Evolutionary conservation across 306 rosid species (phyloP), one percentile per base, ranked within the genome.

Genomic region (Glycine soja): DNA sequence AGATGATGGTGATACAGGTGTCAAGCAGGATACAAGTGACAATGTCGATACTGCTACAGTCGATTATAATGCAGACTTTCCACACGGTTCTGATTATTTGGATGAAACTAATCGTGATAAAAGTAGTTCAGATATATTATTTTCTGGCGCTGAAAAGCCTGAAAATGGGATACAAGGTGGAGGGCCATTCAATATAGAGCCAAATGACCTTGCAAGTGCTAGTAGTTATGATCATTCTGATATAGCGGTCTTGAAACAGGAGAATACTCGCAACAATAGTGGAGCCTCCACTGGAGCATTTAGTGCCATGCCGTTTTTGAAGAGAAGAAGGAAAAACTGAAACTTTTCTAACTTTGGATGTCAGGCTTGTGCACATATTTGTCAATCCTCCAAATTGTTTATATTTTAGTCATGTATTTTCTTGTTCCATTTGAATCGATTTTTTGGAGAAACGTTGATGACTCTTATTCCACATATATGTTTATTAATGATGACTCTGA

Each of bases 241-340:
- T 57, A 71, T 15, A 11, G 71, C 38, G 61, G 80, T n/a, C 73
- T 65, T 34, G 15, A 56, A 30, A 72, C 82, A 42, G 61, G 88
- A 85, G 82, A 79, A 85, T 69, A 69, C 67, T 30, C 62, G 40
- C 15, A 85, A 76, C 45, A 24, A 52, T 75, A 54, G 57, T 79
- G 84, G 66, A 24, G 65, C 78, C 58, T 77, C 86, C 10, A 63
- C 36, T 0, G 85, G 80, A 48, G 89, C 87, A 76, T 84, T 95
- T 36, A 86, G 88, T 9, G 91, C 93, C 36, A 92, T 95, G 89
- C 97, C 99, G n/a, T 85, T 81, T 77, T 76, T 92, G 77, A 92
- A 83, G 82, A 95, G 84, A 85, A 95, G 76, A 71, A 78, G 88
- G 84, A 91, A 84, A 88, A 73, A 80, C 74, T 92, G 75, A 74